Percentiles rank a stretch among this genome's conserved stretches.
These are phyloP conservation scores for Tetradesmus obliquus DNA, from an alignment of 139 green algal species.

Conservation along the genomic window DNA sequence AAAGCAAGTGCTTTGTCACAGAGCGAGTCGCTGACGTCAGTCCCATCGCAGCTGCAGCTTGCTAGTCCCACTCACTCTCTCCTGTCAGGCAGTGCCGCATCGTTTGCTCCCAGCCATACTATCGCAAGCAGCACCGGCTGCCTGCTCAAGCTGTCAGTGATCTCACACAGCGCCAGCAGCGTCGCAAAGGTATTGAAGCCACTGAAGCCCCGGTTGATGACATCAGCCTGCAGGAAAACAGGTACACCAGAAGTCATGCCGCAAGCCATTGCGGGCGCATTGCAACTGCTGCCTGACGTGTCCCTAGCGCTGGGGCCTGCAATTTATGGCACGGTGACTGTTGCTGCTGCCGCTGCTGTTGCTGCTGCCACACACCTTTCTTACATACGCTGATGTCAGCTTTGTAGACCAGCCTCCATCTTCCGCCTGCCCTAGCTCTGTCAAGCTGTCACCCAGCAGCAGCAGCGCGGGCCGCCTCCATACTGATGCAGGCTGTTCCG, in stretches of 20 bases:
- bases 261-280: no score
- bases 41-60: background rate
- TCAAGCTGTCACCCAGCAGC: constrained; percentile 19
- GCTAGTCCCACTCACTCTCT: constrained; percentile 45
- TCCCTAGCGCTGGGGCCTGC: background rate
- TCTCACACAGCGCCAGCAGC: constrained; percentile 57
- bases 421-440: background rate
- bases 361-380: constrained; percentile 16
- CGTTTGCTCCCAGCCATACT: constrained; percentile 78
- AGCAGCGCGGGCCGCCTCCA: constrained; percentile 8
- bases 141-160: constrained; percentile 76
- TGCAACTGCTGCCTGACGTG: background rate
- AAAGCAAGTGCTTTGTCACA: no score
- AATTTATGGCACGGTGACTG: background rate
- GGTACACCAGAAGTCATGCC: background rate
- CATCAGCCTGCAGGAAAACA: constrained; percentile 58
- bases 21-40: background rate
- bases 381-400: background rate
- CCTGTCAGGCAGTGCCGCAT: constrained; percentile 75
- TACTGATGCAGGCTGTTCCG: background rate
- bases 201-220: constrained; percentile 82
- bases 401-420: constrained; percentile 20
- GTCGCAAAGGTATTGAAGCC: constrained; percentile 88
- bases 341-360: background rate
- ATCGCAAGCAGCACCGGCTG: constrained; percentile 6